Conservation (phyloP, 1,284 basidiomycete species). For the Leccinum griseonigrum region DNA sequence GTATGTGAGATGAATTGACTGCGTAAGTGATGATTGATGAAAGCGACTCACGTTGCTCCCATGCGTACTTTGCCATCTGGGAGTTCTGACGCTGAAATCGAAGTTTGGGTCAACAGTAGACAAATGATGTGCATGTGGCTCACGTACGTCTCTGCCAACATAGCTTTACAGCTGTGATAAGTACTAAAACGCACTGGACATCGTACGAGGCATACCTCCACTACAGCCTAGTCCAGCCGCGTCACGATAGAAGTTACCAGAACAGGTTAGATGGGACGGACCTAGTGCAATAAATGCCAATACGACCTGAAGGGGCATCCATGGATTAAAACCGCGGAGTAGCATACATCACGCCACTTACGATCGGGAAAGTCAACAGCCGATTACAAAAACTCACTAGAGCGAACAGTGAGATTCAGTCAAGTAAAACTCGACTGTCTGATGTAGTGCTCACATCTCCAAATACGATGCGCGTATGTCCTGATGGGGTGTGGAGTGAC, state of each 20-base stretch:
- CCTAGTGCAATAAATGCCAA: slow-evolving; percentile 31
- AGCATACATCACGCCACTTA: slow-evolving; percentile 16
- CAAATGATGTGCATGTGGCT: background rate
- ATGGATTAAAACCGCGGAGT: background rate
- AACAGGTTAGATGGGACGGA: slow-evolving; percentile 11
- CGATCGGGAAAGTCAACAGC: slow-evolving; percentile 27
- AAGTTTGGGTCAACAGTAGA: background rate
- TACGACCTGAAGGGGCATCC: slow-evolving; percentile 16
- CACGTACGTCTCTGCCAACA: slow-evolving; percentile 29
- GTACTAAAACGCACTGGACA: background rate
- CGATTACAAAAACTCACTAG: slow-evolving; percentile 30
- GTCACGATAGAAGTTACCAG: background rate
- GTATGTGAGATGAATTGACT: background rate
- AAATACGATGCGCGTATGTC: slow-evolving; percentile 33
- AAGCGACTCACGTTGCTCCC: slow-evolving; percentile 27
- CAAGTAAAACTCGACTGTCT: background rate
- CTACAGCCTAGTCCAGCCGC: slow-evolving; percentile 19
- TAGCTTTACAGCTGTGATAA: slow-evolving; percentile 16
- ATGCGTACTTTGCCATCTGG: slow-evolving; percentile 27
- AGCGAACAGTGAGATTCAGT: slow-evolving; percentile 1
- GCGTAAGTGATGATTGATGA: background rate
- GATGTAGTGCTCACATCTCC: slow-evolving; percentile 28
- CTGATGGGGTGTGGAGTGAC: slow-evolving; percentile 11
- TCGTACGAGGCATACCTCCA: slow-evolving; percentile 21
- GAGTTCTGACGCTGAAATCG: slow-evolving; percentile 18